Conservation (phyloP, 1,284 basidiomycete genomes). For the Pseudozyma flocculosa region DNA sequence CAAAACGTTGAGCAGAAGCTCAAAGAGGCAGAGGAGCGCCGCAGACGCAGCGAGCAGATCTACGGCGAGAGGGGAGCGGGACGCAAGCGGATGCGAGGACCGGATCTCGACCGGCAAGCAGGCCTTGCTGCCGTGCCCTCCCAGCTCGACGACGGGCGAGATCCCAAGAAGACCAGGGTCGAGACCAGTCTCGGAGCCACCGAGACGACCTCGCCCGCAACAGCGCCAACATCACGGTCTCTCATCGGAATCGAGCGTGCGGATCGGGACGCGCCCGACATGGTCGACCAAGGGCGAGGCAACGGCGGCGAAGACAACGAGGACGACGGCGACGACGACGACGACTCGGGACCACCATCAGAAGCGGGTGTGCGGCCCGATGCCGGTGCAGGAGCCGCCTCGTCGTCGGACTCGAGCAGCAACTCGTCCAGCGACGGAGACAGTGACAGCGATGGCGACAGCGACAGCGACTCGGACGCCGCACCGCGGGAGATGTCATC, state of each 20-base stretch:
- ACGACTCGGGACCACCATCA: background rate
- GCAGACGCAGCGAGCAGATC: constrained; percentile 17
- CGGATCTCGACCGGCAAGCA: background rate
- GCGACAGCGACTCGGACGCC: constrained; percentile 10
- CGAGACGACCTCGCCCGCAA: too few relatives aligned
- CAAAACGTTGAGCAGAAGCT: constrained; percentile 42
- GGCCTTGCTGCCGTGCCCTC: too few relatives aligned
- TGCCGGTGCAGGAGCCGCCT: background rate
- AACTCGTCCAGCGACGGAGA: constrained; percentile 2
- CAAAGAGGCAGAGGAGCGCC: constrained; percentile 29
- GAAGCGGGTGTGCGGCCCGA: background rate
- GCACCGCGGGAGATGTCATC: constrained; percentile 25
- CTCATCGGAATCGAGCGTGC: too few relatives aligned
- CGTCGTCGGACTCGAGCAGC: background rate
- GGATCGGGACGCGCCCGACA: too few relatives aligned
- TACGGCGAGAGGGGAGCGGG: constrained; percentile 4
- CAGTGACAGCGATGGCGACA: constrained; percentile 1
- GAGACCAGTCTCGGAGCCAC: too few relatives aligned
- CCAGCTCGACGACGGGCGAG: too few relatives aligned
- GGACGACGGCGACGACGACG: too few relatives aligned
- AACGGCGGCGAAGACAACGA: too few relatives aligned
- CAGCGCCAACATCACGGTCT: too few relatives aligned
- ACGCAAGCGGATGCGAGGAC: background rate
- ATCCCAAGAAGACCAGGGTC: too few relatives aligned
- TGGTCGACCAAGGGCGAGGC: too few relatives aligned